Conservation (phyloP, 1,284 basidiomycete genomes). For the Ustilago bromivora region DNA sequence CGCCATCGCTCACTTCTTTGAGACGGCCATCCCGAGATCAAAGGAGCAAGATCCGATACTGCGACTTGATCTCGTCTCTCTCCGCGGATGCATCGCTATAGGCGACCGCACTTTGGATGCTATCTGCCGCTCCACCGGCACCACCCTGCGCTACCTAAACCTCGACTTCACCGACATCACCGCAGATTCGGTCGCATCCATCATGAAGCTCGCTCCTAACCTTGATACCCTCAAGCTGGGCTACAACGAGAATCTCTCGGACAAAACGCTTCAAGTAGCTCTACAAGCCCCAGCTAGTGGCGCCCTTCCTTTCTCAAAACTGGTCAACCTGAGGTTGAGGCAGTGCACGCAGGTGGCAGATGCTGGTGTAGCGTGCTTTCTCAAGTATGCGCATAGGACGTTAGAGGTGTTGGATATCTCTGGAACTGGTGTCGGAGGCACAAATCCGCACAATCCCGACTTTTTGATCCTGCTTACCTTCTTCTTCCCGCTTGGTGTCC, state of each 20-base stretch:
- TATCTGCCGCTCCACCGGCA: constrained; percentile 26
- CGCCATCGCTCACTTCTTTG: constrained; percentile 34
- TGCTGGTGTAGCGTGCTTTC: constrained; percentile 25
- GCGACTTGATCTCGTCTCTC: constrained; percentile 30
- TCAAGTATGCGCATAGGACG: constrained; percentile 22
- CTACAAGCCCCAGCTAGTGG: constrained; percentile 20
- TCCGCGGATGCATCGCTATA: constrained; percentile 34
- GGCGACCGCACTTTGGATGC: constrained; percentile 35
- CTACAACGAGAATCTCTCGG: constrained; percentile 36
- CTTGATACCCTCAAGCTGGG: constrained; percentile 38
- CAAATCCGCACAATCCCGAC: constrained; percentile 23
- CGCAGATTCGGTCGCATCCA: constrained; percentile 20
- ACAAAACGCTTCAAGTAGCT: constrained; percentile 20
- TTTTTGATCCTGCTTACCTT: constrained; percentile 18
- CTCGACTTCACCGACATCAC: constrained; percentile 46
- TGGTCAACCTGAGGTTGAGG: constrained; percentile 29
- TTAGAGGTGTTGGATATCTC: constrained; percentile 37
- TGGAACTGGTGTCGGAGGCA: constrained; percentile 19
- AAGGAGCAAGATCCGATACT: constrained; percentile 7
- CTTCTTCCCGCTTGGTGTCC: constrained; percentile 19
- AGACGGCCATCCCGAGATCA: constrained; percentile 7
- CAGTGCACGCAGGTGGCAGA: constrained; percentile 32
- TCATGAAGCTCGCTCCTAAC: constrained; percentile 21
- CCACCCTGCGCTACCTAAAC: constrained; percentile 40
- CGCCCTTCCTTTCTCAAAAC: constrained; percentile 24